phyloP scores from a whole-genome alignment of 2,329 filamentous ascomycete genomes.

The Hysterium pulicare region DNA sequence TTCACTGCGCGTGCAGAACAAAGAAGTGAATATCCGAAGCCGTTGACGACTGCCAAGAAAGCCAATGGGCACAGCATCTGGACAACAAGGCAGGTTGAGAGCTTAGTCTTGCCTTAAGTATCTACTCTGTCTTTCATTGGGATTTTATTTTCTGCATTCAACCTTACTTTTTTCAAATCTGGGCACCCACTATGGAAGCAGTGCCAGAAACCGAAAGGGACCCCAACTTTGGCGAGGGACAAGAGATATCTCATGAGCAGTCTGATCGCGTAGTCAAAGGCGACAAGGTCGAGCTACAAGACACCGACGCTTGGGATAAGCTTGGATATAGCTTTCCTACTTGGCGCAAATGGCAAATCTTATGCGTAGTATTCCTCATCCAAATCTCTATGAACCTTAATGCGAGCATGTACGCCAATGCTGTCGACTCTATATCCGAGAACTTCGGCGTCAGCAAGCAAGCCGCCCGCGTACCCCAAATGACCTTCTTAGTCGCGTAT shows the following conservation, averaged over 20 bases:
- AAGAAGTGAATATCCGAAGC: too few relatives aligned
- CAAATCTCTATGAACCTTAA: slow-evolving; percentile 56
- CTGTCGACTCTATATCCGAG: slow-evolving; percentile 41
- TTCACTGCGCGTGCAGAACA: too few relatives aligned
- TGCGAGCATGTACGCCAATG: slow-evolving; percentile 51
- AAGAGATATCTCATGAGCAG: slow-evolving; percentile 13
- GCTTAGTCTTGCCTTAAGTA: too few relatives aligned
- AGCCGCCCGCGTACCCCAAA: slow-evolving; percentile 47
- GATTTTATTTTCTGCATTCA: too few relatives aligned
- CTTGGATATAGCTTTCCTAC: slow-evolving; percentile 46
- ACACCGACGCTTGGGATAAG: slow-evolving; percentile 38
- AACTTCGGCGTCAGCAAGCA: slow-evolving; percentile 48
- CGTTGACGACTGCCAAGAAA: too few relatives aligned
- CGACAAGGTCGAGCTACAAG: slow-evolving; percentile 34
- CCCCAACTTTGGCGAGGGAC: slow-evolving; percentile 17
- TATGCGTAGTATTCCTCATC: slow-evolving; percentile 51
- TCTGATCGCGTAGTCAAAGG: slow-evolving; percentile 21
- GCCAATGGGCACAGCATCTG: too few relatives aligned
- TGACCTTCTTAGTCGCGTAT: slow-evolving; percentile 51
- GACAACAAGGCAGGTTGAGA: too few relatives aligned
- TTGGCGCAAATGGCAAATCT: slow-evolving; percentile 51
- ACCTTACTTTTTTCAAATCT: neutral
- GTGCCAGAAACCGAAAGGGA: slow-evolving; percentile 24
- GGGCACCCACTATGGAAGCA: neutral
- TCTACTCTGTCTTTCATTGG: too few relatives aligned